Base-by-base conservation (phyloP, 1,139 yeast genomes). In the Pichia cactophila region DNA sequence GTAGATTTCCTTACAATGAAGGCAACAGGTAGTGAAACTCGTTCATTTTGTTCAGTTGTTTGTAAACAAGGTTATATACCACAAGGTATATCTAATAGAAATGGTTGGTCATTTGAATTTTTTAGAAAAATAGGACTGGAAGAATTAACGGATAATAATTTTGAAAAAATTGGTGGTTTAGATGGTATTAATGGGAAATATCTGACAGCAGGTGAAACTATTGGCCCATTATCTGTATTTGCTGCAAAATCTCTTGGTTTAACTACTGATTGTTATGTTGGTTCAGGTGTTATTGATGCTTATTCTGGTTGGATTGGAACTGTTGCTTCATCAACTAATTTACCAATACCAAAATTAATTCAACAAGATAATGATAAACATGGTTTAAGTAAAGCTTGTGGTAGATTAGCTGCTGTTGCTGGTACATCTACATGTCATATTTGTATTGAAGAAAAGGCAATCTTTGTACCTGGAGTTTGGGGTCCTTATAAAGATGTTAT, bases 271-370 rank as follows among this genome's bases (percentile, higher is more conserved):
- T 86, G 95, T 69, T 80, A 82, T 40, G 97, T 92, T 41, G 97
- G 96, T 8, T 82, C 95, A 2, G 97, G 96, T 59, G 96, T 92
- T 37, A 92, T 92, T 62, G 98, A 92, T 66, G 97, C 97, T 12
- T 92, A 92, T 63, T 95, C 97, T 10, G 98, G 98, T 47, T 92
- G 97, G 97, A 80, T 92, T 51, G 98, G 98, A 50, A 92, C 98
- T 0, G 96, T 90, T 50, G 98, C 97, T 33, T 96, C 95, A 2
- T 81, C 82, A 59, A 80, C 82, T 7, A 70, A 69, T 50, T 56
- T 61, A 7, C 81, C 79, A 44, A 69, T 77, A 47, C 78, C 80
- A 3, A 69, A 69, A 26, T 58, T 69, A 45, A 66, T 63, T 16
- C 69, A 73, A 43, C 71, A 71, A 43, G 73, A 76, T 49, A 64